Base-by-base conservation (phyloP, 2,329 filamentous ascomycete genomes). In the Teratosphaeria nubilosa region DNA sequence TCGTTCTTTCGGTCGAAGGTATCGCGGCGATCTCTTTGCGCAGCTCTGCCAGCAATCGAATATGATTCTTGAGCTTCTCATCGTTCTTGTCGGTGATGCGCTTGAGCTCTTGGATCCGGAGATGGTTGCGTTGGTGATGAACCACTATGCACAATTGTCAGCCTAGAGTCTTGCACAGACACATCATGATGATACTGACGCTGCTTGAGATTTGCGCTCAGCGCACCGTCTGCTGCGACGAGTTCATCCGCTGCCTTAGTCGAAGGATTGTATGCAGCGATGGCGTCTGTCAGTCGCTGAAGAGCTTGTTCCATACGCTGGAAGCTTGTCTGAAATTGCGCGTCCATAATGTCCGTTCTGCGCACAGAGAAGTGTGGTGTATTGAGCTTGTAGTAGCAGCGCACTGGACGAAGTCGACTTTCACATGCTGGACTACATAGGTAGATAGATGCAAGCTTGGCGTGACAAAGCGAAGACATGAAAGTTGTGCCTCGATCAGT, bases 201-300 rank as follows among this genome's bases (percentile, higher is more conserved):
- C 70, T 86, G 77, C 65, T 85, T 80, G 2, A 95, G 77, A 4
- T 86, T 84, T 62, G 79, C 76, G 64, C 77, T 81, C 51, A 95
- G 80, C 60, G 86, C 83, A 50, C 80, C 77, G 69, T 95, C 88
- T 25, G 88, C 89, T 7, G 79, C 77, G 20, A 87, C 77, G 10
- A 95, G 82, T 62, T 91, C 86, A 58, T 82, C 77, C 5, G 86
- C 87, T 27, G 86, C 82, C 37, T 78, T 73, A 4, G 82, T 76
- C 6, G 86, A 88, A 0, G 90, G 89, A 67, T 91, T 90, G 74
- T 91, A 92, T 63, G 90, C 88, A 5, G 88, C 81, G 62, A 95
- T 87, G 0, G 88, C 91, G 70, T 91, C 87, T 65, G 91, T 86
- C 34, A 95, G 78, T 30, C 77, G 83, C 13, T 82, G 80, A 22